Evolutionary conservation across 169 alveolate genomes (phyloP), one percentile per base, ranked within the genome.

Genomic region (Eimeria maxima): DNA sequence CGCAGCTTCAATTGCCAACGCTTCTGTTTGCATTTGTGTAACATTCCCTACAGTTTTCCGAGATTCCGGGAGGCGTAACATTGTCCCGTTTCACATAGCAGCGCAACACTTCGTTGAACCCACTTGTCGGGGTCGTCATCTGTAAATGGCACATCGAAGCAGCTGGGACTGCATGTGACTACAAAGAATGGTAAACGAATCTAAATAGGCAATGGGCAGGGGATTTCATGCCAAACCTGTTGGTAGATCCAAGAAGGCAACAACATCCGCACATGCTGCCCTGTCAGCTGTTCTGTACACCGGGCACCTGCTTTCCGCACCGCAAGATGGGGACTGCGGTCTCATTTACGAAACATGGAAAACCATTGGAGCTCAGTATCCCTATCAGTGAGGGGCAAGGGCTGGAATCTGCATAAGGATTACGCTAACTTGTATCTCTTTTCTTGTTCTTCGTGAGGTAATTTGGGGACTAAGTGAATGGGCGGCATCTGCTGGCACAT

Each of bases 51-150:
- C 18, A 16, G 87, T 2, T 76, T 18, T 76, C 45, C 87, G 18
- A 22, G 14, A 45, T 45, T 20, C 50, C 38, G 87, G 14, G 65
- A 27, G 55, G 73, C 73, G 47, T 86, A 8, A 24, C 71, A 38
- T 27, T 63, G 80, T 65, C 80, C 93, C 22, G 93, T 86, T 38
- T 86, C 93, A 22, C 76, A 60, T 13, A 86, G 80, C 81, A 86
- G 55, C 10, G 93, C 93, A 38, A 86, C 93, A 86, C 93, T 63
- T 80, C 93, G 93, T n/a, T 60, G 93, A 86, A 86, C 60, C 93
- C 93, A 86, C 93, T 86, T 86, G 3, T 86, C 81, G 42, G 76
- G 76, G 93, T 86, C 93, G 42, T 86, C 93, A 22, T 86, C 93
- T 86, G 93, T 45, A 42, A 42, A 53, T 73, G 45, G 13, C 91